Conservation (phyloP, 2,329 filamentous ascomycete genomes). For the Beauveria brongniartii region DNA sequence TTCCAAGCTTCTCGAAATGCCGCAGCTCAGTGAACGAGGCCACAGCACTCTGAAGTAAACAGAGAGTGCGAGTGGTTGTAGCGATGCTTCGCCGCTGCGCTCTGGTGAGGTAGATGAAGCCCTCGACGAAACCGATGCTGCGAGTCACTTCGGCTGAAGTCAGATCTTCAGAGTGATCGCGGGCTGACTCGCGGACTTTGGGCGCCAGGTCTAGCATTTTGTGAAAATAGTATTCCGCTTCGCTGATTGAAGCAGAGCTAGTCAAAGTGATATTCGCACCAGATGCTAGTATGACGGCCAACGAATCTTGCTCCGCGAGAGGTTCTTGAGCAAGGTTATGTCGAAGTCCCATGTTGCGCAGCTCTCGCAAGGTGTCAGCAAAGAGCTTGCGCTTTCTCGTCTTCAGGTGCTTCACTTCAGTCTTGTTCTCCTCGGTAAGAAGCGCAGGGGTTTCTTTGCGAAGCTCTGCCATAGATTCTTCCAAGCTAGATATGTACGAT, state of each 20-base stretch:
- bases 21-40: conserved; percentile 22
- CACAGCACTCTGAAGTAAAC: conserved; percentile 30
- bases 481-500: conserved; percentile 60
- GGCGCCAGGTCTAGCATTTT: conserved; percentile 68
- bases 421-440: conserved; percentile 83
- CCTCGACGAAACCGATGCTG: conserved; percentile 80
- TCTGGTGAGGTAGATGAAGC: conserved; percentile 61
- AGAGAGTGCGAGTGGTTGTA: conserved; percentile 28
- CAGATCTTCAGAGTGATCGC: conserved; percentile 77
- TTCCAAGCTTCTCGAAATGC: conserved; percentile 21
- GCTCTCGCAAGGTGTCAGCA: conserved; percentile 73
- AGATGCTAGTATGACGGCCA: conserved; percentile 60
- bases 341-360: conserved; percentile 84
- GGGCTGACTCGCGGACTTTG: conserved; percentile 55
- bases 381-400: conserved; percentile 83
- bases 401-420: conserved; percentile 79
- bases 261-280: conserved; percentile 32
- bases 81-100: conserved; percentile 49
- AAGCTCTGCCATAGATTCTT: conserved; percentile 61
- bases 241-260: conserved; percentile 17
- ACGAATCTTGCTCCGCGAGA: conserved; percentile 63
- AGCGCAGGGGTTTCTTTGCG: conserved; percentile 73
- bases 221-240: conserved; percentile 67
- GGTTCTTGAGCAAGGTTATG: conserved; percentile 70
- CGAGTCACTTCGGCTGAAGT: conserved; percentile 71